phyloP scores from a whole-genome alignment of 371 early-diverging fungal species.

The Pancytospora philotis region DNA sequence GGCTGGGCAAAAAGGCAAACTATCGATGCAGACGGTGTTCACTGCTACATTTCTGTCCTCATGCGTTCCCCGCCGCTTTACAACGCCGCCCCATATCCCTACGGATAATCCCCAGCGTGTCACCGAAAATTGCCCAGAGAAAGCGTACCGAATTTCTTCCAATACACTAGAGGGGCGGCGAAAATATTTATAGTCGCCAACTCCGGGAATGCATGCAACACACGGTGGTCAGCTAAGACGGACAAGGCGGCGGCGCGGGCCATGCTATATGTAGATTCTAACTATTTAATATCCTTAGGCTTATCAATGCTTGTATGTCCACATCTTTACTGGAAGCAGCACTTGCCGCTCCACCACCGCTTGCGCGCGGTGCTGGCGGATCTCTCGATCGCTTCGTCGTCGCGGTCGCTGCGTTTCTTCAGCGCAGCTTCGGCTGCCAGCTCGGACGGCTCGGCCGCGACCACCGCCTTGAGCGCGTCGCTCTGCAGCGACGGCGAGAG shows the following conservation, averaged over 20 bases:
- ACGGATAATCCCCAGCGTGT: neutral
- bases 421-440: neutral
- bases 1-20: no score
- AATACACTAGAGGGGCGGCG: neutral
- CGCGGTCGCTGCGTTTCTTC: neutral
- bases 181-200: constrained; percentile 1
- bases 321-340: neutral
- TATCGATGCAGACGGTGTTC: neutral
- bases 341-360: neutral
- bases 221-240: no score
- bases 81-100: neutral
- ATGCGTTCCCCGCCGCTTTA: neutral
- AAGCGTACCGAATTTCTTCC: neutral
- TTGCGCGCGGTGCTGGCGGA: neutral
- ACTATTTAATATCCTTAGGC: no score
- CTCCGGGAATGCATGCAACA: no score
- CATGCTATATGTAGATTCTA: no score
- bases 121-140: neutral
- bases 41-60: constrained; percentile 5
- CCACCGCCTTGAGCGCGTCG: neutral
- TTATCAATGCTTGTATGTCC: neutral
- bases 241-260: no score
- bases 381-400: neutral
- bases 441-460: neutral
- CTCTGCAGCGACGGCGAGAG: constrained; percentile 7